phyloP scores from a whole-genome alignment of 306 rosid species.

The Arachis stenosperma region DNA sequence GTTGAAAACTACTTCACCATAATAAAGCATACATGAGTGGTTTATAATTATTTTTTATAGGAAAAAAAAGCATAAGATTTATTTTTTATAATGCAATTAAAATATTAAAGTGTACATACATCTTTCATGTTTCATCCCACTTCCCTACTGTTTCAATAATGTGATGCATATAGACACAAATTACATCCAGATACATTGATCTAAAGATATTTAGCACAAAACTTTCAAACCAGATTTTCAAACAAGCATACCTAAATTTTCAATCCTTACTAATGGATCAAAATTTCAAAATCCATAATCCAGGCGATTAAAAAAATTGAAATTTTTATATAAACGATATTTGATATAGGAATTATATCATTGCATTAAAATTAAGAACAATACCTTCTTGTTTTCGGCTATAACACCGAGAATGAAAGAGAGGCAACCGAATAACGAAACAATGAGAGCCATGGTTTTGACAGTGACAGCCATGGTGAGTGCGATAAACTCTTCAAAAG shows the following conservation, averaged over 20 bases:
- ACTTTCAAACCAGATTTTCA: no score
- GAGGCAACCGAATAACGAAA: constrained; percentile 14
- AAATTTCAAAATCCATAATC: not conserved
- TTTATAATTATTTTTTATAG: no score
- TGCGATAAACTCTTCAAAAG: constrained; percentile 4
- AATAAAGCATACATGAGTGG: not conserved
- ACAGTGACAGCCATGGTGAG: constrained; percentile 31
- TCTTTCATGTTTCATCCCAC: no score
- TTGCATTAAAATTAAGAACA: no score
- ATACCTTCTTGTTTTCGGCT: constrained; percentile 57
- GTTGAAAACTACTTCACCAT: not conserved
- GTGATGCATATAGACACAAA: no score
- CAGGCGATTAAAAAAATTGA: not conserved
- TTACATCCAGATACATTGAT: no score
- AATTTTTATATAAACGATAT: not conserved
- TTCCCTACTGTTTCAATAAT: no score
- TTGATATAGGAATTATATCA: not conserved
- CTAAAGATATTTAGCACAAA: no score
- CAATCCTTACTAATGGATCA: not conserved
- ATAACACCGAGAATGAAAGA: constrained; percentile 51
- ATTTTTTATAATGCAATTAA: no score
- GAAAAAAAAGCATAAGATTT: no score
- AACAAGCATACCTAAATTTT: not conserved
- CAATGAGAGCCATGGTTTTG: constrained; percentile 39
- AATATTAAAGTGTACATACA: no score